Conservation (phyloP, 768 basidiomycete genomes). For the Chlorophyllum brunneum region DNA sequence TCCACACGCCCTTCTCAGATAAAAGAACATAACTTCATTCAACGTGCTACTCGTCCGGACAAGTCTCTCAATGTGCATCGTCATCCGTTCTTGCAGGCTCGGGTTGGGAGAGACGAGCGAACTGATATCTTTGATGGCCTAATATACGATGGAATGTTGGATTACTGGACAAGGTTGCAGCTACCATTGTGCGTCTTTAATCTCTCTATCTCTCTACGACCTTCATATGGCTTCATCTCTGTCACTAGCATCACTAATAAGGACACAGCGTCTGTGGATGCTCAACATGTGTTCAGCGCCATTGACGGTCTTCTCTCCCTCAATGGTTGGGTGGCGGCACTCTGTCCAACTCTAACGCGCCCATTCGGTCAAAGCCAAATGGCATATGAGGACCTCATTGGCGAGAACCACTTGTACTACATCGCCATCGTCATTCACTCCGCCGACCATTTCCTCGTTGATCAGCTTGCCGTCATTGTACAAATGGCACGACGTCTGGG, state of each 20-base stretch:
- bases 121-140: constrained; percentile 76
- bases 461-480: constrained; percentile 96
- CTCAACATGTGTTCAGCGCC: constrained; percentile 82
- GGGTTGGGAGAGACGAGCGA: constrained; percentile 83
- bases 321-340: constrained; percentile 97
- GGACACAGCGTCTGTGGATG: constrained; percentile 86
- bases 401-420: constrained; percentile 84
- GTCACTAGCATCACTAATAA: constrained; percentile 62
- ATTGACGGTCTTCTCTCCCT: constrained; percentile 94
- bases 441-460: constrained; percentile 98
- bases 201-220: not conserved
- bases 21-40: constrained; percentile 47
- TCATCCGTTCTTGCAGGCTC: constrained; percentile 82
- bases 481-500: constrained; percentile 92
- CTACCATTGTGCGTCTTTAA: constrained; percentile 71
- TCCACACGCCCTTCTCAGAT: constrained; percentile 37
- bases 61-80: constrained; percentile 85
- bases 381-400: constrained; percentile 85
- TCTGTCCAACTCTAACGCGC: constrained; percentile 89
- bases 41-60: constrained; percentile 57
- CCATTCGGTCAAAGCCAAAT: constrained; percentile 93
- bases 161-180: constrained; percentile 94
- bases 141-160: constrained; percentile 70
- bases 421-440: constrained; percentile 95
- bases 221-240: not conserved